Evolutionary conservation across 2,329 filamentous ascomycete genomes (phyloP), one percentile per base, ranked within the genome.

Genomic region (Cryphonectria nitschkei): DNA sequence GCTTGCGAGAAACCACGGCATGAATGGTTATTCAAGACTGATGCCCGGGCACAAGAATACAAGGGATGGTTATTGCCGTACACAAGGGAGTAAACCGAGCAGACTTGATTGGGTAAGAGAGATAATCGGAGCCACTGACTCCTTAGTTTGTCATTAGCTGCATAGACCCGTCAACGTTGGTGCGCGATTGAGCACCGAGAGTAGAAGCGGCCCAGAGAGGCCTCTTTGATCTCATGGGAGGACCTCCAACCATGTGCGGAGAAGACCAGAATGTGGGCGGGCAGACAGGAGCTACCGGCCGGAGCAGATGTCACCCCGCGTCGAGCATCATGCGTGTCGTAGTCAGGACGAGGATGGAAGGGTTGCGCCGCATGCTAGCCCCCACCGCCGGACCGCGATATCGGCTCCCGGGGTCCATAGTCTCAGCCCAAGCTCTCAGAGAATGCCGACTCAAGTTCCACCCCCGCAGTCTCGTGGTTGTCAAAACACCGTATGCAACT

Each of bases 11-110:
- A 32, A 16, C 63, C 26, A 62, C 43, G 58, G 2, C 19, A 3
- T 22, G 41, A 29, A 52, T 46, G 58, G 29, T n/a, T 14, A 22
- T 29, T 29, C 63, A 52, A 37, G 43, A 22, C 63, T 46, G 63
- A 52, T 50, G 41, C 2, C 56, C 70, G 70, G 70, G 46, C 67
- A 34, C 69, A 71, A 69, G 50, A 52, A 29, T 46, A 50, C 26
- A 34, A 19, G 58, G 14, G 11, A n/a, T 34, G 43, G 60, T 69
- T 71, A 71, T 71, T 66, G 32, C 70, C 70, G 70, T 43, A 52
- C 56, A 34, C 37, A 60, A 63, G 65, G 46, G 52, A 34, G 43
- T 34, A 71, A 46, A 65, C 61, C 39, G 22, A 66, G 54, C n/a
- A 26, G 29, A 61, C 34, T 50, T 72, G 63, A 72, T 72, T 72